A percentile compares a stretch with the other conserved stretches of the same genome.
phyloP scores from a whole-genome alignment of 2,329 filamentous ascomycete genomes.

The Botrytis aclada region DNA sequence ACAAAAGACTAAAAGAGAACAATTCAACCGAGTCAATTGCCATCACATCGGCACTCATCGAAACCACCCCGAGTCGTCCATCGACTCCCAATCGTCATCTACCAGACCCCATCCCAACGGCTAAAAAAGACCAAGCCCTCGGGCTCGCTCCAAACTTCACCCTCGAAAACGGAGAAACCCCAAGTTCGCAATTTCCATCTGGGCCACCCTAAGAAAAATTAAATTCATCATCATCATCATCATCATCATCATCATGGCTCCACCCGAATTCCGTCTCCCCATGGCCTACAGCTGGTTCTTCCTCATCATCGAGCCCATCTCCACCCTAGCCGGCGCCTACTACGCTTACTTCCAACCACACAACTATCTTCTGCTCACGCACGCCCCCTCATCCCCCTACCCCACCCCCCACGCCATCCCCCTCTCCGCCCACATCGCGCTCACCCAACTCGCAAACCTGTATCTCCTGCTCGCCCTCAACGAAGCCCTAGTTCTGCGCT shows the following conservation, averaged over 20 bases:
- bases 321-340: constrained; percentile 51
- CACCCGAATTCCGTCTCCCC: constrained; percentile 50
- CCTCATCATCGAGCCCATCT: constrained; percentile 65
- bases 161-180: neutral
- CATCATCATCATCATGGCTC: constrained; percentile 20
- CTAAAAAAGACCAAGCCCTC: neutral
- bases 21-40: neutral
- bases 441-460: constrained; percentile 74
- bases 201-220: too few species aligned
- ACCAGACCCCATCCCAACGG: neutral
- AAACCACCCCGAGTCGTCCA: neutral
- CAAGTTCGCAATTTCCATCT: neutral
- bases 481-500: constrained; percentile 71
- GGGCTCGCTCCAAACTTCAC: neutral
- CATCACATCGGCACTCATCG: neutral
- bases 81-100: neutral
- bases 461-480: constrained; percentile 76
- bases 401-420: constrained; percentile 42
- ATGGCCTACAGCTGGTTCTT: constrained; percentile 68
- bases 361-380: constrained; percentile 62
- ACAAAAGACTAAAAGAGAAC: neutral
- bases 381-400: constrained; percentile 40
- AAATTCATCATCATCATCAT: too few species aligned
- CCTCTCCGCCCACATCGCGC: constrained; percentile 60
- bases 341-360: constrained; percentile 49